Base-by-base conservation (phyloP, 176 grass and related monocot species). In the Triticum timopheevii region DNA sequence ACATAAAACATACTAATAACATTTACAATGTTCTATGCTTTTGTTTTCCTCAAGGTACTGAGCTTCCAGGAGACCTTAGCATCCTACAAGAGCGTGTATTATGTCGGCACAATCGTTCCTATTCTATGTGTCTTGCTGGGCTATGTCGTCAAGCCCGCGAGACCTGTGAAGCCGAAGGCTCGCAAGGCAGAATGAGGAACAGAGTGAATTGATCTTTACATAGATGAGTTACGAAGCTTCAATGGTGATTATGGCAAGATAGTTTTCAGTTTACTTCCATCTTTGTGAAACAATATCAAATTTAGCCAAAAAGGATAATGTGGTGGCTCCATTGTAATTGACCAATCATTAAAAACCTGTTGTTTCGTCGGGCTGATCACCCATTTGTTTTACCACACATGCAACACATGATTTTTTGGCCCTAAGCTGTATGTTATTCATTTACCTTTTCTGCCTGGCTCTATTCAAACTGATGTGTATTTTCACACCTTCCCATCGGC, bases 11-110 rank as follows among this genome's bases (percentile, higher is more conserved):
- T 1, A 13, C 9, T 13, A 8, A 39, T 13, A 8, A 39, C 31
- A 52, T 12, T 50, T 82, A 86, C 17, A 39, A 67, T 79, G 45
- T 2, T 39, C 0, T 68, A 25, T 75, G 10, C 12, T 88, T 50
- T 70, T 81, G 7, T 54, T 63, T 28, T 50, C 61, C 59, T 84
- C 50, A 76, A 99, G 97, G 94, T 99, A 81, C 80, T 99, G 83
- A 99, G 94, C 92, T 88, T 96, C 66, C 83, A 93, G 71, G 97
- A 99, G 90, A 99, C 97, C 13, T 82, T 99, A 39, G 97, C 90
- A 25, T 89, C 97, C 15, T 99, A 93, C 90, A 85, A 79, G 84
- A 96, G 94, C 40, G 92, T 99, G 54, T 86, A 94, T 64, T 99
- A 94, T 83, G 92, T 96, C 2, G 97, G 97, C 80, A 96, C 97